Evolutionary conservation across 78 protist species (phyloP).

Genomic region (Bigelowiella natans): DNA sequence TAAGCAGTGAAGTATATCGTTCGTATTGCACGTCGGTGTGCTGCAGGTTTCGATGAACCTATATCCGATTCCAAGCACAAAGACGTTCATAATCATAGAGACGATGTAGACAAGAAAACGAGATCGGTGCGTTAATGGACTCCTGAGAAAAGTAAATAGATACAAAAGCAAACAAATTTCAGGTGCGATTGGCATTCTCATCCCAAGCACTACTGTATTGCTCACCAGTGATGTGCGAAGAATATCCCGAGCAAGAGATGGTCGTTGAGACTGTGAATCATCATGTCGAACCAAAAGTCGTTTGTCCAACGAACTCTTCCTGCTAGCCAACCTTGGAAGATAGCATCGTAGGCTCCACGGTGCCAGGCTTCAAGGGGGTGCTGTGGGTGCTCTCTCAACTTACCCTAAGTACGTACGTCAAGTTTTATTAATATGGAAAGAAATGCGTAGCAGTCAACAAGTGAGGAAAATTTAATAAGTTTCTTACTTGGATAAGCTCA

Average conservation of each 20-base stretch:
- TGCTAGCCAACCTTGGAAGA: neutral
- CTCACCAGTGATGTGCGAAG: neutral
- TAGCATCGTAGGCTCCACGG: neutral
- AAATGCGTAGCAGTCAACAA: too few species aligned
- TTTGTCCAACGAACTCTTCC: neutral
- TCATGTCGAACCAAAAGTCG: neutral
- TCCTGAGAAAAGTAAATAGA: too few species aligned
- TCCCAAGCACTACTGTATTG: too few species aligned
- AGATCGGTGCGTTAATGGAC: neutral
- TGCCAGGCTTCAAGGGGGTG: neutral
- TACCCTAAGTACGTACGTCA: neutral
- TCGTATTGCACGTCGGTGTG: too few species aligned
- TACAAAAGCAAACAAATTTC: too few species aligned
- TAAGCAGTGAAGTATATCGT: too few species aligned
- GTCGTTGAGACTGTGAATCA: neutral
- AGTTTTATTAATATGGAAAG: too few species aligned
- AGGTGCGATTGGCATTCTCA: too few species aligned
- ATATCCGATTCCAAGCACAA: neutral
- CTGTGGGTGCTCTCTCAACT: neutral
- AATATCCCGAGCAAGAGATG: neutral
- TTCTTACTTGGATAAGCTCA: too few species aligned
- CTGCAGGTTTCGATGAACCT: neutral
- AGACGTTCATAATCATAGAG: neutral
- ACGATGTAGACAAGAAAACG: neutral
- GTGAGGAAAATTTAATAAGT: too few species aligned